A percentile compares a stretch with the other conserved stretches of the same genome.
These are phyloP conservation scores for Calamus simplicifolius DNA, from an alignment of 176 grass and related monocot genomes.

Conservation along the genomic window DNA sequence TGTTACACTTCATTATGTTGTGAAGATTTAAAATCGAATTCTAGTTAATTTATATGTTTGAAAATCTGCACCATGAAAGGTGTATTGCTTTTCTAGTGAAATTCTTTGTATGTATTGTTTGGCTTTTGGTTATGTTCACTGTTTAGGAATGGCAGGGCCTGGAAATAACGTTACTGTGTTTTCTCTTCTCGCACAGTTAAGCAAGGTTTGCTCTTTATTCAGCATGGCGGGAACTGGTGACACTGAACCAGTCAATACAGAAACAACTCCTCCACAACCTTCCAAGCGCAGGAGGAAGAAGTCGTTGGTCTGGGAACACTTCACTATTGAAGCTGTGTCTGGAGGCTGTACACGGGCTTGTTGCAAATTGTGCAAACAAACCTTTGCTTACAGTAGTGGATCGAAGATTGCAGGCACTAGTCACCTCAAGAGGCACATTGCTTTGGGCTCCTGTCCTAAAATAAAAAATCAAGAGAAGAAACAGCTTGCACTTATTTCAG, in stretches of 20 bases:
- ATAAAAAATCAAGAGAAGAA: slow-evolving; percentile 29
- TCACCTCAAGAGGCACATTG: slow-evolving; percentile 89
- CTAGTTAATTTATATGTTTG: too few species aligned
- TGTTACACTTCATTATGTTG: too few species aligned
- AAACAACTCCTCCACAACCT: slow-evolving; percentile 23
- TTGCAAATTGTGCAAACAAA: slow-evolving; percentile 88
- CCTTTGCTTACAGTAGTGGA: slow-evolving; percentile 81
- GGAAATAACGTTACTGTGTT: too few species aligned
- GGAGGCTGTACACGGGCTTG: slow-evolving; percentile 53
- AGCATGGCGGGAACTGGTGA: slow-evolving; percentile 3
- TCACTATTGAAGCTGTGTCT: slow-evolving; percentile 54
- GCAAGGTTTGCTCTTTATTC: too few species aligned
- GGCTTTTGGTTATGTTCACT: too few species aligned
- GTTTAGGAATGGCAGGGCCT: too few species aligned
- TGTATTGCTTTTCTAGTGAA: too few species aligned
- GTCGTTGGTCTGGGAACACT: slow-evolving; percentile 76
- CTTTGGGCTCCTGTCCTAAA: slow-evolving; percentile 63
- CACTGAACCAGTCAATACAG: slow-evolving; percentile 34
- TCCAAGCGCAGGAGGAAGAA: slow-evolving; percentile 62
- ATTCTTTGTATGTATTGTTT: too few species aligned
- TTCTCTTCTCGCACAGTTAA: too few species aligned
- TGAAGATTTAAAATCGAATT: too few species aligned
- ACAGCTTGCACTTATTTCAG: too few species aligned
- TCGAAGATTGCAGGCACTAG: slow-evolving; percentile 80
- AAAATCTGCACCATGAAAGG: too few species aligned